Conservation (phyloP, 2,329 filamentous ascomycete species). For the Neofusicoccum kwambonambiense region DNA sequence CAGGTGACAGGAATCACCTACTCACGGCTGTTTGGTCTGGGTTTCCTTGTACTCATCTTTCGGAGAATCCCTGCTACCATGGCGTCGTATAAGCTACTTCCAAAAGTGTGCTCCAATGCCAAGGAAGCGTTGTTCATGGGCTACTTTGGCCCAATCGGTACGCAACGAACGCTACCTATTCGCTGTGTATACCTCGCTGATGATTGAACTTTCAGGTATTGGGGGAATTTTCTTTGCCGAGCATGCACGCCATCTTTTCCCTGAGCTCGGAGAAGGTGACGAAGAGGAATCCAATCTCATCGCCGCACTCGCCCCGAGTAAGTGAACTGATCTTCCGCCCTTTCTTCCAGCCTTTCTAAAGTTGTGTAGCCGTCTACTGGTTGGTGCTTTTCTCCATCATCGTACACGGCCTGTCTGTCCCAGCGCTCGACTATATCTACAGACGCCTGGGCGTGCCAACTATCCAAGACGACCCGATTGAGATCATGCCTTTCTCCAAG, state of each 20-base stretch:
- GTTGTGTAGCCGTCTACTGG: conserved; percentile 42
- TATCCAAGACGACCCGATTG: not conserved
- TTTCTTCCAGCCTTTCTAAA: not conserved
- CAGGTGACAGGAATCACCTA: conserved; percentile 54
- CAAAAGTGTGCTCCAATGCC: conserved; percentile 51
- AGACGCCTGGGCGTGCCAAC: conserved; percentile 35
- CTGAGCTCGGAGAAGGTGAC: conserved; percentile 40
- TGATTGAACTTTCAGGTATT: conserved; percentile 33
- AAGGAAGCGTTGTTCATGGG: conserved; percentile 63
- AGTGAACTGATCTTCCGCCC: not conserved
- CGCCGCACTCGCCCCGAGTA: conserved; percentile 37
- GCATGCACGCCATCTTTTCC: conserved; percentile 45
- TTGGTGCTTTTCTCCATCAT: conserved; percentile 48
- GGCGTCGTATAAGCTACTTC: conserved; percentile 56
- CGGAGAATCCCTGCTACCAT: conserved; percentile 59
- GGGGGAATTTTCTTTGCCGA: conserved; percentile 49
- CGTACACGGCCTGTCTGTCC: conserved; percentile 51
- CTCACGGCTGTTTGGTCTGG: conserved; percentile 51
- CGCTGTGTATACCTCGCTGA: not conserved
- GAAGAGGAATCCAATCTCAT: conserved; percentile 42
- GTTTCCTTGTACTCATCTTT: conserved; percentile 54
- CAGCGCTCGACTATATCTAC: conserved; percentile 43
- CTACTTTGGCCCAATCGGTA: conserved; percentile 50
- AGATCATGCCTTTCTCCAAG: not conserved
- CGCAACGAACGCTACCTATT: not conserved